phyloP scores from a whole-genome alignment of 495 filamentous ascomycete genomes.

The Hypoxylon cercidicola region DNA sequence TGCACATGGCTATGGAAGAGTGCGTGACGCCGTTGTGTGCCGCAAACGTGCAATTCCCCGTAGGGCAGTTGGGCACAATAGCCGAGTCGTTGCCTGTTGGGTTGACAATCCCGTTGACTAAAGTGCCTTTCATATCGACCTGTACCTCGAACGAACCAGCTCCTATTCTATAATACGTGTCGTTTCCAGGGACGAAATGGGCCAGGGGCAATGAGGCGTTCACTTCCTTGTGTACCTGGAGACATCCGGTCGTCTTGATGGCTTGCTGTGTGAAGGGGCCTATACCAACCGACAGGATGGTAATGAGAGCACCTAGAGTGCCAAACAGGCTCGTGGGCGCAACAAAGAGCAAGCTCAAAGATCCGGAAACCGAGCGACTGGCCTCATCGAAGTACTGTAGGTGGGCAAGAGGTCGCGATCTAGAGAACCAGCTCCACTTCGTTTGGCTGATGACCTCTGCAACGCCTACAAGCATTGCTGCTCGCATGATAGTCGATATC shows the following conservation, averaged over 20 bases:
- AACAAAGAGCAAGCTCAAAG: slow-evolving; percentile 23
- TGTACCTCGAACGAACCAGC: slow-evolving; percentile 7
- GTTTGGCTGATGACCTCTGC: slow-evolving; percentile 54
- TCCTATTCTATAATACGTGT: background rate
- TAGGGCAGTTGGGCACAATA: slow-evolving; percentile 16
- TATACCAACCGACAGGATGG: slow-evolving; percentile 26
- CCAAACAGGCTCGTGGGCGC: slow-evolving; percentile 13
- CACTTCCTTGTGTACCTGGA: slow-evolving; percentile 9
- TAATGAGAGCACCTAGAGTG: slow-evolving; percentile 19
- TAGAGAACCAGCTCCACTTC: slow-evolving; percentile 61
- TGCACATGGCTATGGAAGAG: slow-evolving; percentile 25
- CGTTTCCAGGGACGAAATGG: slow-evolving; percentile 15
- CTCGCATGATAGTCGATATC: slow-evolving; percentile 55
- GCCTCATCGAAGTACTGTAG: slow-evolving; percentile 57
- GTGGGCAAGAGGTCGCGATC: slow-evolving; percentile 51
- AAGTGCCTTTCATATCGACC: slow-evolving; percentile 30
- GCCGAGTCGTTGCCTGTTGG: slow-evolving; percentile 13
- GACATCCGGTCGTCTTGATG: slow-evolving; percentile 17
- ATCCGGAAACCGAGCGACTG: slow-evolving; percentile 36
- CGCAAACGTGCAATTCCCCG: slow-evolving; percentile 27
- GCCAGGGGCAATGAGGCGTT: slow-evolving; percentile 24
- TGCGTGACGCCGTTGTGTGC: slow-evolving; percentile 20
- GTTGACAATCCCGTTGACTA: slow-evolving; percentile 23
- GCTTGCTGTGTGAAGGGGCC: slow-evolving; percentile 29
- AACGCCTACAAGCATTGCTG: slow-evolving; percentile 53